phyloP scores from a whole-genome alignment of 1,139 yeast species.

The Yamadazyma sp. region DNA sequence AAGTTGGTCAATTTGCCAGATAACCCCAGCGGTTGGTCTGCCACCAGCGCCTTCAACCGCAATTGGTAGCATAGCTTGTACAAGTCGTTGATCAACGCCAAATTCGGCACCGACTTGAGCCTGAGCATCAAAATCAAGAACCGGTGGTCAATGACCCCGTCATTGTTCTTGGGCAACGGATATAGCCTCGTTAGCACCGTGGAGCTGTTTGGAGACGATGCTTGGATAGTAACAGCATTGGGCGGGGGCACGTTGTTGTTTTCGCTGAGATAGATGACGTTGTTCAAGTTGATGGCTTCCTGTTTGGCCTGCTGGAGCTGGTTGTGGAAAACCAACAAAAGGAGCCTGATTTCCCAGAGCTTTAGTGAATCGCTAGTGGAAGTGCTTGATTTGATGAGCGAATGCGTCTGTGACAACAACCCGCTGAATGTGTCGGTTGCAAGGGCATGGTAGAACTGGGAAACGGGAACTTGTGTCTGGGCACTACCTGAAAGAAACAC shows the following conservation, averaged over 20 bases:
- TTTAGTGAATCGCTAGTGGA: constrained; percentile 16
- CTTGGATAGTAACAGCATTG: neutral
- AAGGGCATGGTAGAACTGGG: neutral
- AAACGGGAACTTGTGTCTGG: neutral
- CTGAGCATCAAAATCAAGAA: constrained; percentile 32
- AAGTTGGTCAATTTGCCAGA: constrained; percentile 22
- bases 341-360: constrained; percentile 42
- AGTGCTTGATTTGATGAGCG: constrained; percentile 14
- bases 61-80: constrained; percentile 43
- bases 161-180: constrained; percentile 41
- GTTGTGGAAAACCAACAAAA: constrained; percentile 30
- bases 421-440: neutral
- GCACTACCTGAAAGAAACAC: constrained; percentile 2
- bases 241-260: constrained; percentile 20
- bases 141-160: constrained; percentile 18
- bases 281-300: constrained; percentile 41
- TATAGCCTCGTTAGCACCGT: constrained; percentile 16
- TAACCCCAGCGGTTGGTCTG: constrained; percentile 1
- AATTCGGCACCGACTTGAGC: constrained; percentile 39
- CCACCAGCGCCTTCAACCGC: constrained; percentile 21
- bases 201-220: neutral
- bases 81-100: constrained; percentile 37
- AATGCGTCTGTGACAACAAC: constrained; percentile 10
- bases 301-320: constrained; percentile 32
- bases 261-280: constrained; percentile 35